phyloP scores from a whole-genome alignment of 2,329 filamentous ascomycete species.

The Alternaria sp. region DNA sequence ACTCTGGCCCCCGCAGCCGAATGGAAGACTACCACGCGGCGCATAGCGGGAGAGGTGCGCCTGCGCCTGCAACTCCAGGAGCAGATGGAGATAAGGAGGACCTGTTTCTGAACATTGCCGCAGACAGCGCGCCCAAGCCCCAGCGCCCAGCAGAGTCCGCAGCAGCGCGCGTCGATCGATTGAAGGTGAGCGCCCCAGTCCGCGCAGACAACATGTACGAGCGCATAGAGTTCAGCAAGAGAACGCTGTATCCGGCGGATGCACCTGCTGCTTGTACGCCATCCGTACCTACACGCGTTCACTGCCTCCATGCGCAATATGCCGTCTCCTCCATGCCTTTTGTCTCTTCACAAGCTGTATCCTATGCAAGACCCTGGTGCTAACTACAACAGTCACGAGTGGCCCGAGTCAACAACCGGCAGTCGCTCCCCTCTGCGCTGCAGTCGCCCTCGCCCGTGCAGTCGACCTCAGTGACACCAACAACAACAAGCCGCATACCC shows the following conservation, averaged over 20 bases:
- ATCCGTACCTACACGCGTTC: background rate
- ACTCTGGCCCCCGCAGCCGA: conserved; percentile 39
- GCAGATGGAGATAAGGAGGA: conserved; percentile 49
- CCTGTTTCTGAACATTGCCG: conserved; percentile 54
- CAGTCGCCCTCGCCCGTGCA: conserved; percentile 38
- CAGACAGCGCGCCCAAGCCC: conserved; percentile 42
- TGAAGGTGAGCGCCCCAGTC: conserved; percentile 34
- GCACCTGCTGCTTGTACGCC: background rate
- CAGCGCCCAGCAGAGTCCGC: conserved; percentile 36
- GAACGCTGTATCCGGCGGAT: background rate
- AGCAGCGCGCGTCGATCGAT: conserved; percentile 38
- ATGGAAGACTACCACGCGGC: conserved; percentile 27
- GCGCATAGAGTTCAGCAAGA: background rate
- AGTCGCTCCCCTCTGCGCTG: conserved; percentile 45
- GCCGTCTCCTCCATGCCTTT: background rate
- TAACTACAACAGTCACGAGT: conserved; percentile 46
- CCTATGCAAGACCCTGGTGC: background rate
- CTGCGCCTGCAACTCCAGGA: conserved; percentile 24
- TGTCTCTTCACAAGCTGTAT: background rate
- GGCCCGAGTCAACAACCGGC: conserved; percentile 45
- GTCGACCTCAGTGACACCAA: conserved; percentile 36
- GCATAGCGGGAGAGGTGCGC: conserved; percentile 27
- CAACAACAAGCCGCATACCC: conserved; percentile 40
- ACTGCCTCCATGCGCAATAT: background rate
- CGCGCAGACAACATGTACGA: background rate